Conservation (phyloP, 2,329 filamentous ascomycete species). For the Blastomyces silverae region DNA sequence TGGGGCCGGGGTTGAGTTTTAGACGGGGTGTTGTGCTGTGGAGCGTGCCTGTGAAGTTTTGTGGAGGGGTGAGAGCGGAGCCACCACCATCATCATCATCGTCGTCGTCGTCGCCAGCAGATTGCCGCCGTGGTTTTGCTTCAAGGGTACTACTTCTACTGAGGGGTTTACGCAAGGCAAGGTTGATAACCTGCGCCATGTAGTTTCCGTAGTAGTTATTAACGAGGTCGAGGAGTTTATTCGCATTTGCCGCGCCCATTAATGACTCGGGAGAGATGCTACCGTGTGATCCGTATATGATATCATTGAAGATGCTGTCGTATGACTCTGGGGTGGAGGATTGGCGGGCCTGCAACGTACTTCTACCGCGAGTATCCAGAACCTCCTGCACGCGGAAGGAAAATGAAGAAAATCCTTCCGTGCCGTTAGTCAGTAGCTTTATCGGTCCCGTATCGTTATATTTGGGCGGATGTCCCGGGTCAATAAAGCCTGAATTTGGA, state of each 20-base stretch:
- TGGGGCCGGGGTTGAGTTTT: slow-evolving; percentile 2
- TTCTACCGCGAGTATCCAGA: background rate
- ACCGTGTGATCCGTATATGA: slow-evolving; percentile 4
- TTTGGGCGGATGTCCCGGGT: background rate
- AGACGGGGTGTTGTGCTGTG: background rate
- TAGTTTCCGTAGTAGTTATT: background rate
- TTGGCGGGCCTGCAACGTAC: background rate
- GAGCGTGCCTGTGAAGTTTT: slow-evolving; percentile 1
- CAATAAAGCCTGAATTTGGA: background rate
- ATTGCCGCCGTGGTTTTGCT: background rate
- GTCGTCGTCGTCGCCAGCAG: background rate
- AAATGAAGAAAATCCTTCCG: slow-evolving; percentile 5
- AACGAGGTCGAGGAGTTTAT: slow-evolving; percentile 2
- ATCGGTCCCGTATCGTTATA: background rate
- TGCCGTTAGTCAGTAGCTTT: background rate
- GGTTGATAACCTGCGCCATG: slow-evolving; percentile 5
- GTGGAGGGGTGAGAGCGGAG: background rate
- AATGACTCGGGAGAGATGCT: background rate
- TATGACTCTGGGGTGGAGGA: background rate
- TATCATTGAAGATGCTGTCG: background rate
- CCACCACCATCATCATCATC: background rate
- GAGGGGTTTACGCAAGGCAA: background rate
- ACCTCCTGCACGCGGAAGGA: background rate
- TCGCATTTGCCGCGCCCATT: slow-evolving; percentile 3
- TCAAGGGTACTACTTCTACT: background rate